Percentiles rank a stretch among this genome's conserved stretches.
Conservation (phyloP, 441 rosid genomes). For the Euphorbia schlechtendalii region DNA sequence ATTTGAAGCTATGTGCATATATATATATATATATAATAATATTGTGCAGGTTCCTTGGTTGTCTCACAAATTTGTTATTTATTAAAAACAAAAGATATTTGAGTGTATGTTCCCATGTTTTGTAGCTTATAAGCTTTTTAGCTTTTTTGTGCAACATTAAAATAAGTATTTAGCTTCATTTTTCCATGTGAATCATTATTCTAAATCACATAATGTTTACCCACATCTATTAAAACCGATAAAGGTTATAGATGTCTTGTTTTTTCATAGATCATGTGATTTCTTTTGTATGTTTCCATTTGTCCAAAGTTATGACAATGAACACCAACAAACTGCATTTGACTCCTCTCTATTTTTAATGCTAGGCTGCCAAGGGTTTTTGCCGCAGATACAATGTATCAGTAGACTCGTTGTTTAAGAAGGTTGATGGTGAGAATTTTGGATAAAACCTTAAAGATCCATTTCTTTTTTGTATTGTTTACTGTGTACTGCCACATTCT, state of each 20-base stretch:
- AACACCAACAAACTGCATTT: conserved; percentile 1
- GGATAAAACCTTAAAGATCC: background rate
- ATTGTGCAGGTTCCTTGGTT: background rate
- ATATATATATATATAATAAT: background rate
- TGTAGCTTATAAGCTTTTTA: background rate
- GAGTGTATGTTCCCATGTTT: background rate
- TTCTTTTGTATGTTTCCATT: background rate
- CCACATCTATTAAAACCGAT: background rate
- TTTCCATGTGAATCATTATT: background rate
- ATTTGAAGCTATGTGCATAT: background rate
- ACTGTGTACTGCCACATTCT: background rate
- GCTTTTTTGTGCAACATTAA: background rate
- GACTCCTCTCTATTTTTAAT: conserved; percentile 17
- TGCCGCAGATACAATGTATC: conserved; percentile 72
- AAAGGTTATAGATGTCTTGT: background rate
- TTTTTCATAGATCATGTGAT: too few relatives aligned
- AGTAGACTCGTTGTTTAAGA: conserved; percentile 51
- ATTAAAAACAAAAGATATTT: background rate
- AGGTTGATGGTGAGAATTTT: conserved; percentile 60
- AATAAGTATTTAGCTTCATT: too few relatives aligned
- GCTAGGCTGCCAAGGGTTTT: conserved; percentile 92
- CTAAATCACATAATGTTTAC: background rate
- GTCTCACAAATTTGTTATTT: background rate
- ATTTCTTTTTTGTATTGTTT: background rate
- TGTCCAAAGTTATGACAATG: background rate